phyloP scores from a whole-genome alignment of 192 early-diverging fungal genomes.

The Physocladia obscura region DNA sequence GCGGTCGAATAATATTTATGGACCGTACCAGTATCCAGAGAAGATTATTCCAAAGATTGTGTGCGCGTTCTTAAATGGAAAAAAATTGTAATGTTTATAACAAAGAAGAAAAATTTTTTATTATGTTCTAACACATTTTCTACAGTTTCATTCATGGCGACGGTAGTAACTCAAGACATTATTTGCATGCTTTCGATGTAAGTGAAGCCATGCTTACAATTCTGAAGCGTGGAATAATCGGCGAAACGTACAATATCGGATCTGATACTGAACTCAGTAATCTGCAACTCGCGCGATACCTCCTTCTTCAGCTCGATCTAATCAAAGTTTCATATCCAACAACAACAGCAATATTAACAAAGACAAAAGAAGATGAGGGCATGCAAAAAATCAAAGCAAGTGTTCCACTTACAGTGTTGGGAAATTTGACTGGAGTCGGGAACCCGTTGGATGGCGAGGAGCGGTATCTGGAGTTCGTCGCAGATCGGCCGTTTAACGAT shows the following conservation, averaged over 20 bases:
- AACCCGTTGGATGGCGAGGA: constrained; percentile 32
- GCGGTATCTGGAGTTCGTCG: constrained; percentile 64
- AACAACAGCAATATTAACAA: too few species aligned
- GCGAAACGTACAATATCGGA: constrained; percentile 81
- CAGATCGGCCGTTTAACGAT: constrained; percentile 79
- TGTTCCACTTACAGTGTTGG: not conserved
- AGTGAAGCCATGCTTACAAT: constrained; percentile 69
- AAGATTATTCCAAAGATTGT: constrained; percentile 85
- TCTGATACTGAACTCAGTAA: constrained; percentile 71
- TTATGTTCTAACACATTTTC: not conserved
- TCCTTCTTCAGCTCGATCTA: constrained; percentile 56
- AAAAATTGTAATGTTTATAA: constrained; percentile 51
- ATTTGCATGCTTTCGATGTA: constrained; percentile 72
- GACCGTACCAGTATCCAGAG: constrained; percentile 80
- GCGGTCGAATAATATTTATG: constrained; percentile 78
- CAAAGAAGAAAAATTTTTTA: not conserved
- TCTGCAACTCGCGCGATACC: constrained; percentile 56
- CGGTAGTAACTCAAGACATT: constrained; percentile 70
- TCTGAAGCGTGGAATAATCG: constrained; percentile 62
- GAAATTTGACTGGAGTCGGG: not conserved
- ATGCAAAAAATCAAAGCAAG: not conserved
- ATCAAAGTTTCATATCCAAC: too few species aligned
- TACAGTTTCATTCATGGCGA: constrained; percentile 70
- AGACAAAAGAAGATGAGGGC: constrained; percentile 4
- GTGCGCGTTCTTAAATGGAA: constrained; percentile 54